Percentiles rank a stretch among this genome's conserved stretches.
Evolutionary conservation across 352 stramenopile species (phyloP).

Genomic region (Phytophthora fragariaefolia): DNA sequence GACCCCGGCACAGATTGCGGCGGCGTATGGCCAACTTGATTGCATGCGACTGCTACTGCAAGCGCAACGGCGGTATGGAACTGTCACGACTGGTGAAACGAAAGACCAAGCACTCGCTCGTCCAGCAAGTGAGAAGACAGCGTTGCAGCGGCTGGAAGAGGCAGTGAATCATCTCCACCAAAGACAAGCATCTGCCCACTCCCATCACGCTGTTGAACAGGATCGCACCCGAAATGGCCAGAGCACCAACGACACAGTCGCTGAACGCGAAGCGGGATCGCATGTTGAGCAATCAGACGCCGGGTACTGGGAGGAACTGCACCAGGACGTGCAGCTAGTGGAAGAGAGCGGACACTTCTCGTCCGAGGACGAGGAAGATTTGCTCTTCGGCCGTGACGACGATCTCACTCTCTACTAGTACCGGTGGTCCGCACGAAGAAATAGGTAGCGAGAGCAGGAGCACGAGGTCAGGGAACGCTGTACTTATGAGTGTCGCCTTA

Average conservation of each 20-base stretch:
- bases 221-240: conserved; percentile 2
- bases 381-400: conserved; percentile 15
- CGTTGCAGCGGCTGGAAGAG: conserved; percentile 37
- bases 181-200: conserved; percentile 44
- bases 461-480: conserved; percentile 24
- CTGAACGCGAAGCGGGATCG: not conserved
- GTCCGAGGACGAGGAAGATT: conserved; percentile 61
- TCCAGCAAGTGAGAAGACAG: conserved; percentile 30
- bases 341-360: conserved; percentile 77
- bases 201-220: conserved; percentile 19
- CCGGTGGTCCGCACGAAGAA: not conserved
- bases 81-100: conserved; percentile 4
- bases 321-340: conserved; percentile 75
- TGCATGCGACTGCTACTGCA: conserved; percentile 54
- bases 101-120: conserved; percentile 4
- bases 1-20: conserved; percentile 55
- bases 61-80: conserved; percentile 20
- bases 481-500: conserved; percentile 35
- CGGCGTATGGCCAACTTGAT: conserved; percentile 49
- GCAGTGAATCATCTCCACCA: conserved; percentile 39
- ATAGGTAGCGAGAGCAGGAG: not conserved
- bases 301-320: conserved; percentile 73
- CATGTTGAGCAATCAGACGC: conserved; percentile 25
- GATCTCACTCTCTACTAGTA: conserved; percentile 9
- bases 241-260: not conserved